phyloP scores from a whole-genome alignment of 306 rosid genomes.

The Rosa multiflora region DNA sequence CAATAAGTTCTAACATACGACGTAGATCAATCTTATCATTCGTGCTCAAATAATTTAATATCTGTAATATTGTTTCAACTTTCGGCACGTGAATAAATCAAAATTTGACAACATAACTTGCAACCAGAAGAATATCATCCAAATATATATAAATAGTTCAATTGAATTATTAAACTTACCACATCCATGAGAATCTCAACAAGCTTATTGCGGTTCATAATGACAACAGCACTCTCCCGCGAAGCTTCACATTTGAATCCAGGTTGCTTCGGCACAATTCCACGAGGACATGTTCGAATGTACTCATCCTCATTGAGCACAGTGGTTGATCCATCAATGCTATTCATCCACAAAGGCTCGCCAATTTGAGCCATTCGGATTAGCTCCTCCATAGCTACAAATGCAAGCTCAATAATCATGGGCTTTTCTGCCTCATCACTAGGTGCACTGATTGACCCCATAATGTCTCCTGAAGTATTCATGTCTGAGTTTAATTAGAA shows the following conservation, averaged over 20 bases:
- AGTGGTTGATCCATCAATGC: constrained; percentile 48
- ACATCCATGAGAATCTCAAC: constrained; percentile 97
- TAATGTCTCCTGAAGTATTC: constrained; percentile 63
- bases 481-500: constrained; percentile 34
- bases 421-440: too few species aligned
- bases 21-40: too few species aligned
- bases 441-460: constrained; percentile 35
- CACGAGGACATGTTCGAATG: constrained; percentile 68
- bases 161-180: constrained; percentile 28
- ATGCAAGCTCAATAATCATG: constrained; percentile 80
- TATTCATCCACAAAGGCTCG: constrained; percentile 88
- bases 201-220: constrained; percentile 81
- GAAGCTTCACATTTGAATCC: constrained; percentile 84
- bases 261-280: constrained; percentile 65
- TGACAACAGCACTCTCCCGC: constrained; percentile 69
- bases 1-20: too few species aligned
- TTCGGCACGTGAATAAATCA: background rate
- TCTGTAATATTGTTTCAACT: too few species aligned
- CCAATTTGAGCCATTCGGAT: constrained; percentile 82
- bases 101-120: background rate
- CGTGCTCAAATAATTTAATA: too few species aligned
- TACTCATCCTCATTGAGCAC: constrained; percentile 81
- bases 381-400: constrained; percentile 91
- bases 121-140: background rate
- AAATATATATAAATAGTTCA: background rate